Conservation (phyloP, 768 basidiomycete species). For the Omphalotus guepiniiformis region DNA sequence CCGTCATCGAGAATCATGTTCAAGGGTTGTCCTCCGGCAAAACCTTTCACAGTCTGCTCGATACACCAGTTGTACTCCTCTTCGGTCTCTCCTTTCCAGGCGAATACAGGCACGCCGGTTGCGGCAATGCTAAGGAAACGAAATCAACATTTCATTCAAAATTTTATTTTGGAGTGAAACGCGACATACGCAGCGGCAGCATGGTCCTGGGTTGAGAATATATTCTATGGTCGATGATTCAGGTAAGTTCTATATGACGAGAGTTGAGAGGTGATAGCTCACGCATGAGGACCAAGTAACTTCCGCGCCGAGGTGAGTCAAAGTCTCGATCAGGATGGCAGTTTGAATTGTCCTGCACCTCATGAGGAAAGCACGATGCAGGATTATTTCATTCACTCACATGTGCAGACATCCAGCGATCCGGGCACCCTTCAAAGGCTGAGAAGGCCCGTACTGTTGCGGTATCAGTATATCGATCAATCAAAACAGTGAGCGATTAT, state of each 20-base stretch:
- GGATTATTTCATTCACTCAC: conserved; percentile 38
- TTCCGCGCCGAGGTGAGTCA: conserved; percentile 92
- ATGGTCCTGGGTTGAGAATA: conserved; percentile 99
- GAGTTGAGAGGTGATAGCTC: conserved; percentile 25
- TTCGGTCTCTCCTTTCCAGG: conserved; percentile 99
- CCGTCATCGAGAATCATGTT: conserved; percentile 99
- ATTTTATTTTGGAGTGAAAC: too few relatives aligned
- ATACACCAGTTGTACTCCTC: conserved; percentile 99
- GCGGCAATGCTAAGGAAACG: conserved; percentile 73
- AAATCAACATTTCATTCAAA: conserved; percentile 6
- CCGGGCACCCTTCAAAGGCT: conserved; percentile 92
- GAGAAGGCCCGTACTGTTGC: conserved; percentile 61
- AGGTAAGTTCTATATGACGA: background rate
- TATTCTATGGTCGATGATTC: conserved; percentile 59
- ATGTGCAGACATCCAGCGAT: conserved; percentile 99
- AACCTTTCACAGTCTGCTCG: conserved; percentile 89
- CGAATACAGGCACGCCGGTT: conserved; percentile 96
- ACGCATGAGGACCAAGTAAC: conserved; percentile 99
- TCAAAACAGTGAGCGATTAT: conserved; percentile 15
- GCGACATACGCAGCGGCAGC: conserved; percentile 92
- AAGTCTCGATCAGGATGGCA: conserved; percentile 97
- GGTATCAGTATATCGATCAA: conserved; percentile 11
- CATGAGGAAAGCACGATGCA: conserved; percentile 7
- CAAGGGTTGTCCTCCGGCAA: conserved; percentile 74
- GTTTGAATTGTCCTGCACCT: conserved; percentile 90